phyloP scores from a whole-genome alignment of 2,329 filamentous ascomycete species.

The Didymella lethalis region DNA sequence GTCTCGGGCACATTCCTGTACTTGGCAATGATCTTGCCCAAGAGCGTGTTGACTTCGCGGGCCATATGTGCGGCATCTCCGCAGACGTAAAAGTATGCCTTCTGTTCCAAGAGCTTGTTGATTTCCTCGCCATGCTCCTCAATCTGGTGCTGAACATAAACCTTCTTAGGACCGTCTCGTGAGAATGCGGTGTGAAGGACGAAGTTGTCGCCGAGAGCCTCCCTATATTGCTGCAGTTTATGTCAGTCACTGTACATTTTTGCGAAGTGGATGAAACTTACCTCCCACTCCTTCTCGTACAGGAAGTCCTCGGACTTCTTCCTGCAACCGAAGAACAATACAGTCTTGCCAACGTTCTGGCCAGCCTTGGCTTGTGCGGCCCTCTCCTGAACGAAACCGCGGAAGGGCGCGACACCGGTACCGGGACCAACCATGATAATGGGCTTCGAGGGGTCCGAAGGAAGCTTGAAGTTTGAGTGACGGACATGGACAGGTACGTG shows the following conservation, averaged over 20 bases:
- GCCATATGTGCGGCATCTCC: conserved; percentile 98
- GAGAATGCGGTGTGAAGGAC: conserved; percentile 94
- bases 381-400: conserved; percentile 92
- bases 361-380: conserved; percentile 82
- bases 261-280: conserved; percentile 58
- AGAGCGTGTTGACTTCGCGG: conserved; percentile 86
- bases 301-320: conserved; percentile 89
- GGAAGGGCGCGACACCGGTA: conserved; percentile 95
- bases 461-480: conserved; percentile 99
- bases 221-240: conserved; percentile 74
- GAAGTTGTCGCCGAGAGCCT: conserved; percentile 85
- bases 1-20: conserved; percentile 81
- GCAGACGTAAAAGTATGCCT: conserved; percentile 96
- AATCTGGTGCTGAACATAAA: conserved; percentile 95
- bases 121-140: conserved; percentile 83
- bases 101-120: conserved; percentile 84
- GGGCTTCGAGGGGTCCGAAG: conserved; percentile 91
- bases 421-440: conserved; percentile 96
- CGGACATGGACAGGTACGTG: conserved; percentile 95
- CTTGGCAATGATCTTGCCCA: conserved; percentile 85
- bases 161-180: conserved; percentile 84
- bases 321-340: conserved; percentile 96
- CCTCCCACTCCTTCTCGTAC: conserved; percentile 91
- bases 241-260: conserved; percentile 24
- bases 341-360: conserved; percentile 81